Evolutionary conservation across 495 filamentous ascomycete genomes (phyloP), one percentile per base, ranked within the genome.

Genomic region (Hypoxylon cercidicola): DNA sequence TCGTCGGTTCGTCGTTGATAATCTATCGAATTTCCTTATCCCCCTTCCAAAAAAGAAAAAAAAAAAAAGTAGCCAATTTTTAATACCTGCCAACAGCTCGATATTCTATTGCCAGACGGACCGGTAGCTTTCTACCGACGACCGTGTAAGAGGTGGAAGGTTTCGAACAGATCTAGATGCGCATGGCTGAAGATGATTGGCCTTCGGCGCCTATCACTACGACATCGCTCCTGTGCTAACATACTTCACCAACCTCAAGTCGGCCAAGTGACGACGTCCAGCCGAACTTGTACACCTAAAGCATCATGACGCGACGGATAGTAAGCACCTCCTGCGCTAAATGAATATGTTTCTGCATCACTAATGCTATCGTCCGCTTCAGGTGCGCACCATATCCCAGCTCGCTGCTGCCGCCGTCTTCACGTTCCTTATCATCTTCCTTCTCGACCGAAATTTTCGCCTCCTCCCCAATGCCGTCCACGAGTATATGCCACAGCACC

Each of bases 331-430:
- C 18, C 25, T 52, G 41, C 15, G 4, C 50, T 20, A 25, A 21
- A 19, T 28, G 44, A 6, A 4, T 32, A 39, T 34, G 18, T 34
- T 28, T 4, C 21, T 48, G 11, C 32, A 28, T 21, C 21, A 30
- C 40, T 30, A 13, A 34, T 59, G 78, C 77, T 50, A 23, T 44
- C 20, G 15, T 55, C 34, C 55, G n/a, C 18, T 12, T 8, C 66
- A 89, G 87, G 90, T 97, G 71, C 92, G 95, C 62, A 92, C 93
- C 63, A 85, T 90, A 70, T 78, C 91, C 74, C 93, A 99, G 83
- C 84, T 96, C 72, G 82, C 83, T 48, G 78, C 87, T 43, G 78
- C 94, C 49, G 84, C 86, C 47, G 71, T 84, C 58, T 78, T 93
- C 70, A 81, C 90, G 68, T 81, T 92, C 64, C 66, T 92, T 55